Percentiles rank a stretch among this genome's conserved stretches.
Conservation (phyloP, 1,139 yeast species). For the Nakaseomyces delphensis region DNA sequence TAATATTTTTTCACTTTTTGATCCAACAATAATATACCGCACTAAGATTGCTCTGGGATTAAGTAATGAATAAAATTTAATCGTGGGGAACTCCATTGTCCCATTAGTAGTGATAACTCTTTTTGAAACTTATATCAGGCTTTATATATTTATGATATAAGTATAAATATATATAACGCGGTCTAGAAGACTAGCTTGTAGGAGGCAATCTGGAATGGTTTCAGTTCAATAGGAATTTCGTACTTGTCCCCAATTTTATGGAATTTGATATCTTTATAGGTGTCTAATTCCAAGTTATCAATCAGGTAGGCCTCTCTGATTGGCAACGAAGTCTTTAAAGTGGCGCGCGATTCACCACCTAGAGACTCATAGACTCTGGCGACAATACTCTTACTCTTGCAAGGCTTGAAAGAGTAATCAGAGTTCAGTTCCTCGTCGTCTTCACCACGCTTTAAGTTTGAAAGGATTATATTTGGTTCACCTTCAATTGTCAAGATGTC, state of each 20-base stretch:
- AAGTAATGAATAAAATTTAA: too few species aligned
- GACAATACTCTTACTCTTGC: conserved; percentile 43
- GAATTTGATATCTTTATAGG: conserved; percentile 33
- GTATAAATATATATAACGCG: background rate
- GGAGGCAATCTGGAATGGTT: conserved; percentile 75
- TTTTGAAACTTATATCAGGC: background rate
- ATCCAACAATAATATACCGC: too few species aligned
- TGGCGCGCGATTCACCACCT: conserved; percentile 64
- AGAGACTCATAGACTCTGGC: conserved; percentile 76
- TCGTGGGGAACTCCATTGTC: too few species aligned
- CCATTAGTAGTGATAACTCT: too few species aligned
- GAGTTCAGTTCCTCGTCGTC: conserved; percentile 54
- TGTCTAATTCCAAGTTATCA: conserved; percentile 59
- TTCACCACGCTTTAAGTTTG: conserved; percentile 81
- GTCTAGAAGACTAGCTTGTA: conserved; percentile 40
- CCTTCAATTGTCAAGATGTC: conserved; percentile 63
- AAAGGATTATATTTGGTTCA: conserved; percentile 52
- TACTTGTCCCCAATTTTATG: conserved; percentile 26
- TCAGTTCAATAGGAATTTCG: conserved; percentile 41
- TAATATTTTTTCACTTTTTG: too few species aligned
- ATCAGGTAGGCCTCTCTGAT: conserved; percentile 49
- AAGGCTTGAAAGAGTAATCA: conserved; percentile 25
- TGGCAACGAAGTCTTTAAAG: conserved; percentile 37
- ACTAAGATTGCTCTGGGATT: too few species aligned
- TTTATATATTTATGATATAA: background rate